Evolutionary conservation across 495 filamentous ascomycete genomes (phyloP).

Genomic region (Tuber aestivum): DNA sequence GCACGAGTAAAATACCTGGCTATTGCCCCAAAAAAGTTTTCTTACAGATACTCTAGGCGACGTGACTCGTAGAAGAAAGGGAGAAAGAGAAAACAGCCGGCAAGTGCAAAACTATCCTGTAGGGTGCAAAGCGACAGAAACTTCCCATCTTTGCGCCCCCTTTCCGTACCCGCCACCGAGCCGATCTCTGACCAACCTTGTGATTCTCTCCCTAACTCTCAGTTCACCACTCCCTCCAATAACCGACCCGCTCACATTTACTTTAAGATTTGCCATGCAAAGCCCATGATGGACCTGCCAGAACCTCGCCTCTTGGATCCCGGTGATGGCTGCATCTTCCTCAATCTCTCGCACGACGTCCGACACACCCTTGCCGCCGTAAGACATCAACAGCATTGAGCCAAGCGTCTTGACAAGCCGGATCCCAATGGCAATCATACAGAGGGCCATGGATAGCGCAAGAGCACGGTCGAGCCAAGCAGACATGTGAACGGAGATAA

Average conservation of each 20-base stretch:
- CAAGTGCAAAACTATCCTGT: neutral
- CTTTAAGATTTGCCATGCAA: constrained; percentile 88
- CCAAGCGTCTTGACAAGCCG: constrained; percentile 78
- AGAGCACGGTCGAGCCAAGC: constrained; percentile 75
- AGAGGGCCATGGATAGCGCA: constrained; percentile 67
- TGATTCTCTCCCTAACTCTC: constrained; percentile 66
- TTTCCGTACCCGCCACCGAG: constrained; percentile 79
- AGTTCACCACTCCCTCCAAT: constrained; percentile 59
- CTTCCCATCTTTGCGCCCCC: constrained; percentile 76
- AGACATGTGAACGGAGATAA: constrained; percentile 68
- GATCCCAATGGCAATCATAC: constrained; percentile 80
- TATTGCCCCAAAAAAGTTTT: neutral
- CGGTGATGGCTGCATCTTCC: constrained; percentile 64
- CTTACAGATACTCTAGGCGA: neutral
- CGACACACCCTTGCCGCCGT: constrained; percentile 59
- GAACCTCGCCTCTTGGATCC: constrained; percentile 82
- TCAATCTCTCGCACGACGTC: constrained; percentile 80
- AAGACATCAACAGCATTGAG: constrained; percentile 91
- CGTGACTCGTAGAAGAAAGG: neutral
- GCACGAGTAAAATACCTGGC: neutral
- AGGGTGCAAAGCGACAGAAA: constrained; percentile 45
- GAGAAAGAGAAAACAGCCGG: neutral
- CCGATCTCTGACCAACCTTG: constrained; percentile 72
- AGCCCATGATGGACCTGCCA: constrained; percentile 99
- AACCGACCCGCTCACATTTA: constrained; percentile 55